Conservation (phyloP, 148 eudicot species). For the Gaultheria prostrata region DNA sequence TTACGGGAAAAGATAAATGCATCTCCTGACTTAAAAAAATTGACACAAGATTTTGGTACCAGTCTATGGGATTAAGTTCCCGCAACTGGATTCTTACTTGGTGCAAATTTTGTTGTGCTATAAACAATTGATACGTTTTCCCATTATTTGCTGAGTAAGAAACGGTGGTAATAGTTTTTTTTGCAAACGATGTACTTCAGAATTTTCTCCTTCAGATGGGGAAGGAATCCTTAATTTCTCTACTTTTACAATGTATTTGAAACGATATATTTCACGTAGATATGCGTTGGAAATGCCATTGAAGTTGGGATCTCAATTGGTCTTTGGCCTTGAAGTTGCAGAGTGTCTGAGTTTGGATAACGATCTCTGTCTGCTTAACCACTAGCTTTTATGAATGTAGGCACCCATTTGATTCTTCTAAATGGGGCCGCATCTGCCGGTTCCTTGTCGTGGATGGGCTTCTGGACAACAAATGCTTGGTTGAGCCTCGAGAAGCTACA, state of each 20-base stretch:
- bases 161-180: neutral
- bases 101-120: neutral
- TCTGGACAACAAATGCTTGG: slow-evolving; percentile 51
- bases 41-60: neutral
- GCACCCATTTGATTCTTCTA: slow-evolving; percentile 98
- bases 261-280: neutral
- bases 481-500: slow-evolving; percentile 89
- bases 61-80: slow-evolving; percentile 1
- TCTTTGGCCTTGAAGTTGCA: slow-evolving; percentile 4
- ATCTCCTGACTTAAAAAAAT: neutral
- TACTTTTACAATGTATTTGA: neutral
- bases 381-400: slow-evolving; percentile 37
- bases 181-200: neutral
- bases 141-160: neutral
- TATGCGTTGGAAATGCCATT: neutral
- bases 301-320: neutral
- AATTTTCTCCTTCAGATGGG: neutral
- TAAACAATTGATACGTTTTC: neutral
- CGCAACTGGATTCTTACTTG: neutral
- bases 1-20: neutral
- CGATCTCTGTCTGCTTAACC: neutral
- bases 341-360: neutral
- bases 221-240: no score
- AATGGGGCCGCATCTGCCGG: slow-evolving; percentile 93
- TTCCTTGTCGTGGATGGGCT: slow-evolving; percentile 62